Conservation (phyloP, 1,284 basidiomycete genomes). For the Leccinum solheimii region DNA sequence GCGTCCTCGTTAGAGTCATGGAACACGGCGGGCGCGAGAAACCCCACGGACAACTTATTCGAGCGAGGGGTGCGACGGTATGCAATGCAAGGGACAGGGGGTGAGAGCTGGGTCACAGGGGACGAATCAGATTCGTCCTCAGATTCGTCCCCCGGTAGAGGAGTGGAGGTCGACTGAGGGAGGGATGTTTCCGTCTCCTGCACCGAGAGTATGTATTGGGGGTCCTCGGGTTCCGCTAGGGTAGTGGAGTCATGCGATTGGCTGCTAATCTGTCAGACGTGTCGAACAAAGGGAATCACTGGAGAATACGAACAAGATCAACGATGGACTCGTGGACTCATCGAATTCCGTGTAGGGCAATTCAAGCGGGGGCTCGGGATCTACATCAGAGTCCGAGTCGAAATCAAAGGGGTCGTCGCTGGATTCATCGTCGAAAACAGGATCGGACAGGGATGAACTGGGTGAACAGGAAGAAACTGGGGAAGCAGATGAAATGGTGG, state of each 20-base stretch:
- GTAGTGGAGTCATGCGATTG: conserved; percentile 16
- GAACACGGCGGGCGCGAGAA: not conserved
- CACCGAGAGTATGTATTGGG: conserved; percentile 17
- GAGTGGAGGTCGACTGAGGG: conserved; percentile 2
- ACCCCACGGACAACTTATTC: conserved; percentile 8
- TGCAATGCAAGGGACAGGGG: not conserved
- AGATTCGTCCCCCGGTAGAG: not conserved
- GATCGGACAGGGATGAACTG: conserved; percentile 23
- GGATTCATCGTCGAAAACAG: conserved; percentile 23
- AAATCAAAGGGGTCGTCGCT: conserved; percentile 26
- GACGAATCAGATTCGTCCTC: not conserved
- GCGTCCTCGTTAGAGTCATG: conserved; percentile 21
- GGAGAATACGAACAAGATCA: conserved; percentile 27
- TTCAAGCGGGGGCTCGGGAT: conserved; percentile 22
- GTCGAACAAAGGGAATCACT: conserved; percentile 1
- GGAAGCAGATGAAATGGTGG: conserved; percentile 30
- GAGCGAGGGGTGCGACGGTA: conserved; percentile 17
- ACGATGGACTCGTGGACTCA: conserved; percentile 12
- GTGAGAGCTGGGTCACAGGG: not conserved
- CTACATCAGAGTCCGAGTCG: conserved; percentile 33
- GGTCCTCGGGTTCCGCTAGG: conserved; percentile 3
- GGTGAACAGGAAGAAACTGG: conserved; percentile 24
- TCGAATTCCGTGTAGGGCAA: conserved; percentile 16
- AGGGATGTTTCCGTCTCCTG: conserved; percentile 4
- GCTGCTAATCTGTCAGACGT: conserved; percentile 24